Evolutionary conservation across 139 green algal genomes (phyloP), one percentile per base, ranked within the genome.

Genomic region (Asterochloris erici): DNA sequence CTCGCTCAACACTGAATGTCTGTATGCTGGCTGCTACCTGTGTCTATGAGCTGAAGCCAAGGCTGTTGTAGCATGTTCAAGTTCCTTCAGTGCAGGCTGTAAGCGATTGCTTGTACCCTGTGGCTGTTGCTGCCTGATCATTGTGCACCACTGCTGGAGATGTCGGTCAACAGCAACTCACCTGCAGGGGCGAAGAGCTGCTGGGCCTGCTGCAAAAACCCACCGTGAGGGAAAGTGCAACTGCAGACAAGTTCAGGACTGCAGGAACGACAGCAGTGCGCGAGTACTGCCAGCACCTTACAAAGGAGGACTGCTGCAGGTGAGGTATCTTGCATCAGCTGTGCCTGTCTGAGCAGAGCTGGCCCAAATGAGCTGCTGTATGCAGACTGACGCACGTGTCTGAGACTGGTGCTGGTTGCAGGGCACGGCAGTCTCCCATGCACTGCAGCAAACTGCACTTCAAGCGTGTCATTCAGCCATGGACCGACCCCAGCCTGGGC

Each of bases 211-310:
- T 97, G 27, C 81, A 91, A 61, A 92, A 92, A 68, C 91, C 89
- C 28, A 96, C 90, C 27, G 93, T 92, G 0, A 87, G 88, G 27
- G 89, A 96, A 81, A 87, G 60, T 4, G 89, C 90, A 28, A 84
- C 82, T 24, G 81, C 93, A 76, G 79, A 93, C 68, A 84, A 92
- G 84, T 97, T 96, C 87, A 88, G 90, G 61, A 95, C 90, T 68
- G 91, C 88, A 54, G 92, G 91, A 21, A 91, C 90, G 16, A 74
- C 87, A 14, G 87, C 90, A 27, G 87, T 97, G 54, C 86, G 83
- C 0, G 94, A 95, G 84, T 93, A 93, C 81, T 97, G 94, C 83
- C 84, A 78, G 12, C 74, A 92, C 79, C 89, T 96, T 54, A 97
- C 94, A 11, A 96, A 95, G 74, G 92, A 95, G 13, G 94, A 94